phyloP scores from a whole-genome alignment of 2,329 filamentous ascomycete species.

The Beauveria sp. region DNA sequence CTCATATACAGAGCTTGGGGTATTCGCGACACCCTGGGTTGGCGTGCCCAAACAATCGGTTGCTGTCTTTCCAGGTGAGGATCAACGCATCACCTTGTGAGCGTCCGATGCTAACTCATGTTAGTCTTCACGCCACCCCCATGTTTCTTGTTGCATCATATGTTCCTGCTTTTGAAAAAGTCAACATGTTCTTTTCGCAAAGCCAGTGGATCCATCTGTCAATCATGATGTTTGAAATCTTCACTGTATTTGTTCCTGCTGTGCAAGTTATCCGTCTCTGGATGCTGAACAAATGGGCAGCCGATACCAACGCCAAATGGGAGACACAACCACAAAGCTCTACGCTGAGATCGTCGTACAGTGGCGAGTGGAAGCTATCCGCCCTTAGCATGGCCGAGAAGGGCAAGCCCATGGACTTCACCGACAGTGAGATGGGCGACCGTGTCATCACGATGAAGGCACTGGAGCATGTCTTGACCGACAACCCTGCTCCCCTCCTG shows the following conservation, averaged over 20 bases:
- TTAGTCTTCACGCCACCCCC: slow-evolving; percentile 45
- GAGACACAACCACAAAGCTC: slow-evolving; percentile 20
- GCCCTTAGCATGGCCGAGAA: slow-evolving; percentile 20
- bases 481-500: slow-evolving; percentile 39
- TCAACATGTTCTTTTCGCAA: slow-evolving; percentile 43
- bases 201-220: slow-evolving; percentile 43
- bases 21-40: slow-evolving; percentile 50
- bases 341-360: slow-evolving; percentile 13
- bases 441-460: slow-evolving; percentile 44
- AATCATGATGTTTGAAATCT: slow-evolving; percentile 46
- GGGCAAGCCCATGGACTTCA: slow-evolving; percentile 22
- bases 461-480: slow-evolving; percentile 39
- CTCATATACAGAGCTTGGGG: slow-evolving; percentile 44
- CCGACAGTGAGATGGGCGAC: slow-evolving; percentile 24
- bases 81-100: not conserved
- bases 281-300: slow-evolving; percentile 18
- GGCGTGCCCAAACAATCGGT: slow-evolving; percentile 46
- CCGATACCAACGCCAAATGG: slow-evolving; percentile 23
- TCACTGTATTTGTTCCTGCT: slow-evolving; percentile 45
- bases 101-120: not conserved
- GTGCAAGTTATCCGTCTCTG: slow-evolving; percentile 21
- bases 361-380: slow-evolving; percentile 15
- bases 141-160: slow-evolving; percentile 47
- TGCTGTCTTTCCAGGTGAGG: slow-evolving; percentile 26
- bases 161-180: slow-evolving; percentile 27